Evolutionary conservation across 1,284 basidiomycete species (phyloP), one percentile per base, ranked within the genome.

Genomic region (Fomitopsis schrenkii): DNA sequence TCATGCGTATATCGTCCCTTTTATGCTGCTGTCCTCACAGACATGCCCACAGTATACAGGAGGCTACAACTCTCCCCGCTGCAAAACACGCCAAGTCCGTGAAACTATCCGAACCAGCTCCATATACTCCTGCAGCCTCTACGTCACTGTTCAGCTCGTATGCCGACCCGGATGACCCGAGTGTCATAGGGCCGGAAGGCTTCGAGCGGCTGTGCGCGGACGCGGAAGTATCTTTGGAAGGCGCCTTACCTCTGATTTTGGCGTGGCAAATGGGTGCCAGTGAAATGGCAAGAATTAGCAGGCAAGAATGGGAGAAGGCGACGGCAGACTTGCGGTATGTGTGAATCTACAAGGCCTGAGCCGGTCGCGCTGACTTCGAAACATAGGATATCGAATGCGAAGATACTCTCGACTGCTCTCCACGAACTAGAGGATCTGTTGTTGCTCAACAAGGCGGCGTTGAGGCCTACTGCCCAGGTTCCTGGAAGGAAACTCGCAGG

Each of bases 221-320:
- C 65, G 81, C 85, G 10, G 75, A 82, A 14, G 82, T 92, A 55
- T 76, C 88, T 1, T 73, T 93, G 70, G 91, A 91, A 30, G 88
- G 90, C 36, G 77, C 86, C 9, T 74, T 84, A 60, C 88, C 90
- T 19, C 76, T 93, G 46, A 77, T 93, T 30, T 75, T 92, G 6
- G 83, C 88, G 17, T 93, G 91, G 91, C 85, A 88, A 66, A 72
- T 90, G 58, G 77, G 80, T 55, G 80, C 87, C 8, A 77, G 79
- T 63, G 88, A 91, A 68, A 85, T 93, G 83, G 88, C 79, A 22
- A 89, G 84, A 66, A 77, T 93, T 56, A 80, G 80, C 53, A 80
- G 79, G 71, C 77, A 80, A 8, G 88, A 90, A 68, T 93, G 91
- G 90, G 72, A 77, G n/a, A 78, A 77, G 61, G 85, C 83, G n/a